These are phyloP conservation scores for Sphaerulina musiva DNA, from an alignment of 2,329 filamentous ascomycete genomes.

Conservation along the genomic window DNA sequence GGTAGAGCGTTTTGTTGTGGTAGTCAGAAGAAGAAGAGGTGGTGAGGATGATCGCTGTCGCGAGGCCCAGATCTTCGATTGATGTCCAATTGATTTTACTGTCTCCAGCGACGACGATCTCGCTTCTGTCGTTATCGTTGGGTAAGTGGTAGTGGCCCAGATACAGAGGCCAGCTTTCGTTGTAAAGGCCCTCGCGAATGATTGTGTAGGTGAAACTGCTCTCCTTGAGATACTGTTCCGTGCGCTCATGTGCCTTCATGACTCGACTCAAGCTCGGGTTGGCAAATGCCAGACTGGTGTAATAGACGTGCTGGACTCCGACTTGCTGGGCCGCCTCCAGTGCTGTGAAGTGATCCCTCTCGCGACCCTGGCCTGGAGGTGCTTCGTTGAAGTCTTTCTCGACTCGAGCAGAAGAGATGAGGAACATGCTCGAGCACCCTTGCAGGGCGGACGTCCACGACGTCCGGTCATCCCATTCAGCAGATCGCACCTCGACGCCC, in stretches of 20 bases:
- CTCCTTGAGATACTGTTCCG: slow-evolving; percentile 36
- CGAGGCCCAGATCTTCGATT: slow-evolving; percentile 41
- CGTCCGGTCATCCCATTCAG: slow-evolving; percentile 37
- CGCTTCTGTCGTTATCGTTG: slow-evolving; percentile 31
- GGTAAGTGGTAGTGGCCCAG: slow-evolving; percentile 39
- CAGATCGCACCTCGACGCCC: slow-evolving; percentile 34
- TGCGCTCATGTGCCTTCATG: slow-evolving; percentile 44
- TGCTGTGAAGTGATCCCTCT: slow-evolving; percentile 40
- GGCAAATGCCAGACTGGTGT: slow-evolving; percentile 41
- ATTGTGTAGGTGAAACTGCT: slow-evolving; percentile 33
- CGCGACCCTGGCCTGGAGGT: slow-evolving; percentile 38
- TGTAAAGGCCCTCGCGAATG: slow-evolving; percentile 41
- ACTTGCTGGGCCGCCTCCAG: slow-evolving; percentile 38
- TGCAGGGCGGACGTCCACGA: slow-evolving; percentile 33
- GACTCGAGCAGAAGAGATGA: slow-evolving; percentile 42
- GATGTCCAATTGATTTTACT: slow-evolving; percentile 40
- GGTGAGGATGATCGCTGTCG: slow-evolving; percentile 37
- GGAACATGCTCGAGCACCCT: slow-evolving; percentile 39
- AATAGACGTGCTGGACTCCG: slow-evolving; percentile 43
- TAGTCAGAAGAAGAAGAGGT: slow-evolving; percentile 30
- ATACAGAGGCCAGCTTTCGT: slow-evolving; percentile 45
- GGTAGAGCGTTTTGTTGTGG: slow-evolving; percentile 36
- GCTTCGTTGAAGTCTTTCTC: slow-evolving; percentile 41
- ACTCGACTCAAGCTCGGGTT: slow-evolving; percentile 39
- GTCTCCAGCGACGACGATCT: slow-evolving; percentile 38